Evolutionary conservation across 2,329 filamentous ascomycete genomes (phyloP).

Genomic region (Dactylellina parvicollis): DNA sequence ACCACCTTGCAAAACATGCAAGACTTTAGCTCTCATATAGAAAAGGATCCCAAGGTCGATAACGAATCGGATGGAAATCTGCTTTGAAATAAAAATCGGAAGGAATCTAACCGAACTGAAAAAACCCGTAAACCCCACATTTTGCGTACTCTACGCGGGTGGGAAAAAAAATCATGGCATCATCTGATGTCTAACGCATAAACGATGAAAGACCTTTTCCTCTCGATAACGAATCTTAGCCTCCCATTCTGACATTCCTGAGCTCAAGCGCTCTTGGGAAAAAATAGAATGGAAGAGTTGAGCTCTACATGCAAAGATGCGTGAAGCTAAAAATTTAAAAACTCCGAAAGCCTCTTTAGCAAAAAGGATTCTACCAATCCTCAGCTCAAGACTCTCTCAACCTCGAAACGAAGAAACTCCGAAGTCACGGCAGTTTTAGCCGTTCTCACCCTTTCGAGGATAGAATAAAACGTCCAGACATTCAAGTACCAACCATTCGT

Average conservation of each 20-base stretch:
- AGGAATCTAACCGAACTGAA: slow-evolving; percentile 2
- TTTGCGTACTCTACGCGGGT: neutral
- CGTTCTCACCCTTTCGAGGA: slow-evolving; percentile 1
- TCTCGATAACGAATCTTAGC: neutral
- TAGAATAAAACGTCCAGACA: slow-evolving; percentile 14
- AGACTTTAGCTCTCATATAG: neutral
- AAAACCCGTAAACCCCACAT: slow-evolving; percentile 5
- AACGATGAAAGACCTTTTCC: slow-evolving; percentile 11
- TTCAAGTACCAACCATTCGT: neutral
- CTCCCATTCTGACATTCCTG: neutral
- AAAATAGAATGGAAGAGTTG: too few species aligned
- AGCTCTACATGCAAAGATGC: neutral
- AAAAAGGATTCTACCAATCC: too few species aligned
- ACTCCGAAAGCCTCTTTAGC: neutral
- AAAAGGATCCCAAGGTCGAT: neutral
- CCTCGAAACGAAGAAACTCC: too few species aligned
- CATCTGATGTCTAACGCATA: slow-evolving; percentile 17
- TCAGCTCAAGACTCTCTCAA: neutral
- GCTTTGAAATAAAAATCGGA: neutral
- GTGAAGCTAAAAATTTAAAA: neutral
- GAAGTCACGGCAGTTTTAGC: slow-evolving; percentile 21
- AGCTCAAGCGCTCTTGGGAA: slow-evolving; percentile 5
- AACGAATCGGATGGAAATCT: slow-evolving; percentile 10
- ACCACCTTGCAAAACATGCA: slow-evolving; percentile 13
- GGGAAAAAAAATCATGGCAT: neutral